Base-by-base conservation (phyloP, 305 asterid genomes). In the Fraxinus sp. region DNA sequence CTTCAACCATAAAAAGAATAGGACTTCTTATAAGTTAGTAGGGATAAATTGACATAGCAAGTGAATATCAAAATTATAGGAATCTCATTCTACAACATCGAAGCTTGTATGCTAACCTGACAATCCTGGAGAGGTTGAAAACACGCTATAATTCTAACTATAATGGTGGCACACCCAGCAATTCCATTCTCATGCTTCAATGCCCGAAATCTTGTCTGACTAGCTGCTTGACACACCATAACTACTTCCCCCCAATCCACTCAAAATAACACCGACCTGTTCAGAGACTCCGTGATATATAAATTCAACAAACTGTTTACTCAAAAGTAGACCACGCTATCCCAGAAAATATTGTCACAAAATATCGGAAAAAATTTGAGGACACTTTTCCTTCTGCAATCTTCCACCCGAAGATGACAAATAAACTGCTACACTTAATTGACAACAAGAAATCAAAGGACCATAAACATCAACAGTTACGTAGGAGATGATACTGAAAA, bases 141-240 rank as follows among this genome's bases (percentile, higher is more conserved):
- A 91, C 99, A 95, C 79, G 95, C 99, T 81, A 95, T 93, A 16
- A 95, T 93, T 90, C 94, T 95, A 94, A 95, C 96, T 76, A 93
- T 89, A 55, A 95, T 91, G 89, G 97, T 93, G 90, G 97, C 90
- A 88, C 83, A 83, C 87, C 99, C 98, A 11, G 87, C 93, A 86
- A 90, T 87, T 86, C 99, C 99, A 92, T 79, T 91, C 88, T 94
- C 98, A 77, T 94, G 97, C 91, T 94, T 95, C 91, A 89, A 89
- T 81, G 93, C 96, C 86, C 98, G 95, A 89, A 95, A 95, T 95
- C 90, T 91, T 89, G 99, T 95, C 88, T 95, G 96, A 76, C 97
- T 83, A 80, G 99, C 98, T 88, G 97, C 97, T 92, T 94, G 98
- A 93, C 97, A 78, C 84, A 95, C 99, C 99, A 95, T 95, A 93